Evolutionary conservation across 169 alveolate genomes (phyloP).

Genomic region (Pseudocohnilembus persalinus): DNA sequence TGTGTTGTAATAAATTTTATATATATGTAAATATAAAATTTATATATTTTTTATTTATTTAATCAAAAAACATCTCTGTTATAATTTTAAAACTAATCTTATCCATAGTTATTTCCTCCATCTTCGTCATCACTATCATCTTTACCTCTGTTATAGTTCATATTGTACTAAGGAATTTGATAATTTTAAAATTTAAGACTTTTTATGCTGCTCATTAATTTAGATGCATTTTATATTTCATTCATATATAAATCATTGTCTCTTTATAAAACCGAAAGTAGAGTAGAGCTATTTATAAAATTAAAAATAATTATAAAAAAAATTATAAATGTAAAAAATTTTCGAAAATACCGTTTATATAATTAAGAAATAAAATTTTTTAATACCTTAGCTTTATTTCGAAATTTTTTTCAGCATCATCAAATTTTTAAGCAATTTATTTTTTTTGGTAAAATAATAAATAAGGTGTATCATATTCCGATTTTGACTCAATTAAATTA

Average conservation of each 20-base stretch:
- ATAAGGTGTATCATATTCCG: conserved; percentile 12
- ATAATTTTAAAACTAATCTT: background rate
- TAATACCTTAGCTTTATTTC: background rate
- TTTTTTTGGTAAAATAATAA: conserved; percentile 20
- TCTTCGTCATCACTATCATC: conserved; percentile 5
- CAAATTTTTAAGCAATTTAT: background rate
- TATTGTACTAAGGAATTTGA: background rate
- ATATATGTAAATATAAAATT: no score
- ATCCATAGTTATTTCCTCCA: background rate
- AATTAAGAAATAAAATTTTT: no score
- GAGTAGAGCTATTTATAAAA: background rate
- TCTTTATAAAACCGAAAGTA: background rate
- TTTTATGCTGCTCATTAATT: background rate
- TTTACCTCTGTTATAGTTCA: background rate
- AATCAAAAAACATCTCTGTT: background rate
- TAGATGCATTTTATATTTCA: conserved; percentile 5
- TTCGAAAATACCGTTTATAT: background rate
- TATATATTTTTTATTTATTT: no score
- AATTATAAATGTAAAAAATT: background rate
- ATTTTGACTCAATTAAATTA: no score
- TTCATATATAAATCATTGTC: conserved; percentile 12
- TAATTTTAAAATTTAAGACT: background rate
- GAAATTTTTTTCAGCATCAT: background rate
- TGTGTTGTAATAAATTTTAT: no score
- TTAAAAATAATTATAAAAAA: no score